Conservation (phyloP, 331 rosid genomes). For the Malus hybrid region DNA sequence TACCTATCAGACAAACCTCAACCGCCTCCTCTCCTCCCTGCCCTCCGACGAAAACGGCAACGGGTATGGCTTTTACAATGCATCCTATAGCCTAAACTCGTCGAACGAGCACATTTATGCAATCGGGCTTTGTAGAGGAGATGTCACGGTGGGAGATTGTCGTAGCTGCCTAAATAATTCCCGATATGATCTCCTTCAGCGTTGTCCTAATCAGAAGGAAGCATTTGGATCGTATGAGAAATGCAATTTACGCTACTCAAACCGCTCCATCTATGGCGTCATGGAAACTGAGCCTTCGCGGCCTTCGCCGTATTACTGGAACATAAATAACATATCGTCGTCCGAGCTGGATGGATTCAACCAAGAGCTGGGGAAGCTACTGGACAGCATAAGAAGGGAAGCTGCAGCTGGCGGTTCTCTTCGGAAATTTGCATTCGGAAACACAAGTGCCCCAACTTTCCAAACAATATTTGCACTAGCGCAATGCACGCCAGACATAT, state of each 20-base stretch:
- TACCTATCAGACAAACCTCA: constrained; percentile 15
- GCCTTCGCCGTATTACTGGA: too few species aligned
- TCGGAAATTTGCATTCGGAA: background rate
- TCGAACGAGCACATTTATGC: constrained; percentile 13
- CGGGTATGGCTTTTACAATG: constrained; percentile 28
- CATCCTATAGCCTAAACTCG: constrained; percentile 18
- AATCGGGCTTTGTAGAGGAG: constrained; percentile 46
- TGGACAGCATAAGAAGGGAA: constrained; percentile 1
- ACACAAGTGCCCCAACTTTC: background rate
- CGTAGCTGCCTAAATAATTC: background rate
- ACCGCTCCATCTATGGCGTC: background rate
- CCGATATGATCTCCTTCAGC: background rate
- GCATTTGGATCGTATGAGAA: constrained; percentile 33
- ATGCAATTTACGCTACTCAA: constrained; percentile 30
- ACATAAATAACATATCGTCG: background rate
- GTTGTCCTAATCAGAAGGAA: constrained; percentile 26
- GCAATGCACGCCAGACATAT: constrained; percentile 20
- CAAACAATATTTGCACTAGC: background rate
- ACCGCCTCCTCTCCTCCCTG: constrained; percentile 18
- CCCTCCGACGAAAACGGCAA: constrained; percentile 17
- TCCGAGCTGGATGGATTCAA: background rate
- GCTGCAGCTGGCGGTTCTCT: constrained; percentile 8
- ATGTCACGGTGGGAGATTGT: background rate
- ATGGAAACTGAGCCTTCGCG: background rate
- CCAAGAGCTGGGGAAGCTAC: background rate